phyloP scores from a whole-genome alignment of 495 filamentous ascomycete genomes.

The Xylaria curta region DNA sequence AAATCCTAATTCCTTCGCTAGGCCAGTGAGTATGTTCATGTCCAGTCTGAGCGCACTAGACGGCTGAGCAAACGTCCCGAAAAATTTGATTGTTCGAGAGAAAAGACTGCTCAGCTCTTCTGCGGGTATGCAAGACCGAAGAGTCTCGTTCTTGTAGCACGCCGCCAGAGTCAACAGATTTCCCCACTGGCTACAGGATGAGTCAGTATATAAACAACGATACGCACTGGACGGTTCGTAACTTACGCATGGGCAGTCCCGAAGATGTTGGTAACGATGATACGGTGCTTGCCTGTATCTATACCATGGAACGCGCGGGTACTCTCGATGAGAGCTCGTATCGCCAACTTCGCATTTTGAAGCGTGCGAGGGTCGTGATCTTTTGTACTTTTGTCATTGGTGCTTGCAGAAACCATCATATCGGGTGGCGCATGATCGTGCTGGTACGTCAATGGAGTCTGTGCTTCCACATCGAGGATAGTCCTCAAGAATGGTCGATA shows the following conservation, averaged over 20 bases:
- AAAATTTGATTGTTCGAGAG: slow-evolving; percentile 71
- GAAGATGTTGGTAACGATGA: slow-evolving; percentile 91
- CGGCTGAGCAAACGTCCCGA: slow-evolving; percentile 64
- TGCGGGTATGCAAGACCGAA: slow-evolving; percentile 58
- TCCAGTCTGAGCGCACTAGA: slow-evolving; percentile 72
- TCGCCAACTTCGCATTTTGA: slow-evolving; percentile 60
- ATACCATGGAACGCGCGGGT: slow-evolving; percentile 85
- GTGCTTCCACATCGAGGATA: slow-evolving; percentile 56
- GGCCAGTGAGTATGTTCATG: slow-evolving; percentile 67
- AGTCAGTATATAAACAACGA: slow-evolving; percentile 25
- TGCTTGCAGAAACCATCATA: slow-evolving; percentile 38
- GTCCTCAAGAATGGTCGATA: slow-evolving; percentile 79
- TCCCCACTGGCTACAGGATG: slow-evolving; percentile 81
- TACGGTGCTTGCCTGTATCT: slow-evolving; percentile 59
- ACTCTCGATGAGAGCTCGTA: slow-evolving; percentile 80
- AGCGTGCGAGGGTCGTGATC: slow-evolving; percentile 58
- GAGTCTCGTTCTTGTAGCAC: slow-evolving; percentile 66
- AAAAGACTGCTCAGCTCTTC: slow-evolving; percentile 60
- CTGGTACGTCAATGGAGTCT: slow-evolving; percentile 30
- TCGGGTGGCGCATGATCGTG: slow-evolving; percentile 33
- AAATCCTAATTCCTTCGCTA: slow-evolving; percentile 59
- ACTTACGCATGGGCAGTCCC: slow-evolving; percentile 97
- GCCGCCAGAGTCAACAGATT: slow-evolving; percentile 90
- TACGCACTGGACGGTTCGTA: background rate
- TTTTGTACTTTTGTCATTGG: slow-evolving; percentile 28